Conservation (phyloP, 2,329 filamentous ascomycete species). For the Aspergillus unguis region DNA sequence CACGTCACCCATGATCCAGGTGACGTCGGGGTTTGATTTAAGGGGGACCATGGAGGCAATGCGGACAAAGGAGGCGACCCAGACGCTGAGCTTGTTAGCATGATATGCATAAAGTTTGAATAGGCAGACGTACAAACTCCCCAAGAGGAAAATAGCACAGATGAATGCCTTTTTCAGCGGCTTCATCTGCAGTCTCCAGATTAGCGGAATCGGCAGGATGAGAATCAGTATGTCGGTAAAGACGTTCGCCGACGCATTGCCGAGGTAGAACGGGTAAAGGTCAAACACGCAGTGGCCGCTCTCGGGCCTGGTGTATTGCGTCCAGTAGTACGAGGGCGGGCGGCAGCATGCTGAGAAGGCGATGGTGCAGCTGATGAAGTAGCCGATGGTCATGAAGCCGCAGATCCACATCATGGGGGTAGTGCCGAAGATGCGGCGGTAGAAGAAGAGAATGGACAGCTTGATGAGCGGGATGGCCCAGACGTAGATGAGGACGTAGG, state of each 20-base stretch:
- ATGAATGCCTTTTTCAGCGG: conserved; percentile 12
- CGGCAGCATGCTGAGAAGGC: conserved; percentile 13
- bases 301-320: conserved; percentile 11
- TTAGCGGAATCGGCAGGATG: conserved; percentile 16
- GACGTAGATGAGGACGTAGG: conserved; percentile 17
- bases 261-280: conserved; percentile 18
- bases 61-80: conserved; percentile 18
- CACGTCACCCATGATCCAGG: conserved; percentile 19
- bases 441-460: conserved; percentile 18
- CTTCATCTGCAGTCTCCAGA: conserved; percentile 19
- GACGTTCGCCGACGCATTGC: conserved; percentile 17
- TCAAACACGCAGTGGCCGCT: conserved; percentile 12
- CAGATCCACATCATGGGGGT: conserved; percentile 16
- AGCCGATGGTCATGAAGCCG: conserved; percentile 13
- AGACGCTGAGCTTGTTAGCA: conserved; percentile 11
- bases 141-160: conserved; percentile 18
- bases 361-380: conserved; percentile 10
- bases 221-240: conserved; percentile 19
- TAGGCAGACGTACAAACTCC: conserved; percentile 16
- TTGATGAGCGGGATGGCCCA: conserved; percentile 17
- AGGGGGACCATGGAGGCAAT: conserved; percentile 18
- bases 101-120: background rate
- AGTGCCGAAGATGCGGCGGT: conserved; percentile 21
- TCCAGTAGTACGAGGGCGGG: conserved; percentile 18
- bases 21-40: conserved; percentile 15